A percentile compares a stretch with the other conserved stretches of the same genome.
phyloP scores from a whole-genome alignment of 495 filamentous ascomycete species.

The Penicillium flavigenum region DNA sequence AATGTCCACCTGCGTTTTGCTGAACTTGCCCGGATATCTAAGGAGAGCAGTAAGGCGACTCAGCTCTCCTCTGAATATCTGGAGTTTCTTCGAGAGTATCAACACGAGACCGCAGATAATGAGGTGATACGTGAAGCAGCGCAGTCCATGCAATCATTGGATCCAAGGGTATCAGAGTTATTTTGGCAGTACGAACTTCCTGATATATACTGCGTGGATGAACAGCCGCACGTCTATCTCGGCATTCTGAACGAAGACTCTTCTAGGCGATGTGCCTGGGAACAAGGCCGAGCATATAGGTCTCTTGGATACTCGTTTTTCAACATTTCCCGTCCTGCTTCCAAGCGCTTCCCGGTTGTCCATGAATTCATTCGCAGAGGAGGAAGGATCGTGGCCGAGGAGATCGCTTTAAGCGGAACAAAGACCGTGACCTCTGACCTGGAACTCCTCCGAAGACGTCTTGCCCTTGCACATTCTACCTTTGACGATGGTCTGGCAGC shows the following conservation, averaged over 20 bases:
- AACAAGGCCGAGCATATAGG: constrained; percentile 51
- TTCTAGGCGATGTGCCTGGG: constrained; percentile 62
- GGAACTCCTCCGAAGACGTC: constrained; percentile 14
- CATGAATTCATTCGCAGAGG: constrained; percentile 52
- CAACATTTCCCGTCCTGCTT: constrained; percentile 35
- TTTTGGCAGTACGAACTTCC: constrained; percentile 35
- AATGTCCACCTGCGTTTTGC: constrained; percentile 25
- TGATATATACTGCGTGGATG: constrained; percentile 11
- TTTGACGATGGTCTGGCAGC: constrained; percentile 12
- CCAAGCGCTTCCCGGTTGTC: constrained; percentile 24
- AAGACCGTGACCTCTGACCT: constrained; percentile 21
- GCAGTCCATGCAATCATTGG: constrained; percentile 16
- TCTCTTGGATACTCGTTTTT: constrained; percentile 59
- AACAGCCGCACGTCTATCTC: constrained; percentile 52
- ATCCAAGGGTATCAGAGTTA: constrained; percentile 40
- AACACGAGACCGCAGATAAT: constrained; percentile 5
- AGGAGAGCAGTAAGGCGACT: constrained; percentile 12
- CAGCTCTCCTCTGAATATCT: constrained; percentile 30
- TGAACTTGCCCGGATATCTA: constrained; percentile 36
- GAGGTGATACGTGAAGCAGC: neutral
- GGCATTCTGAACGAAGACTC: constrained; percentile 59
- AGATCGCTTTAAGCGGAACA: constrained; percentile 24
- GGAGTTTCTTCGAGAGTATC: constrained; percentile 48
- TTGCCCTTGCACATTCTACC: constrained; percentile 18
- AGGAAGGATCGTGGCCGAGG: constrained; percentile 35